phyloP scores from a whole-genome alignment of 768 basidiomycete genomes.

The Kwoniella heveanensis region DNA sequence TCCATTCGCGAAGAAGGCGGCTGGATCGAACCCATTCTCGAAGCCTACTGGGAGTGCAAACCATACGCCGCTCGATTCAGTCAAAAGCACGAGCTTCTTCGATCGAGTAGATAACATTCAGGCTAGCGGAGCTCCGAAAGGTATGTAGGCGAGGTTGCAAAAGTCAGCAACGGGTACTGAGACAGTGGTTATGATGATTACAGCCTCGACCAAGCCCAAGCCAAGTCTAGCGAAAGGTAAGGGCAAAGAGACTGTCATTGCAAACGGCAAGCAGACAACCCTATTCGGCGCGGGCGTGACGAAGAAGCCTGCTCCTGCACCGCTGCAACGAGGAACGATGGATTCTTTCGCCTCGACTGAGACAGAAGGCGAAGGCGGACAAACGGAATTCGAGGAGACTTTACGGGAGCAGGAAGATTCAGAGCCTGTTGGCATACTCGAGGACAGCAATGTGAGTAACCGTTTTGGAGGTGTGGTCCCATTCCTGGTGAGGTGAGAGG shows the following conservation, averaged over 20 bases:
- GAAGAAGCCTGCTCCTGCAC: constrained; percentile 23
- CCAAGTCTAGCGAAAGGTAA: constrained; percentile 9
- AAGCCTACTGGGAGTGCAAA: constrained; percentile 36
- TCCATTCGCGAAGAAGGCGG: constrained; percentile 51
- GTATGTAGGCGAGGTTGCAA: constrained; percentile 17
- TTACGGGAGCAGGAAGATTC: constrained; percentile 24
- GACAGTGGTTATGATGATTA: no score
- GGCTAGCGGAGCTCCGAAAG: constrained; percentile 31
- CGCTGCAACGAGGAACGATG: constrained; percentile 6
- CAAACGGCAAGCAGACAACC: constrained; percentile 46
- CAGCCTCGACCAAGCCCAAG: constrained; percentile 19
- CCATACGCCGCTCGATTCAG: constrained; percentile 35
- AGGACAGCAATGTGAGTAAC: constrained; percentile 33
- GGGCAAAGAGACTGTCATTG: constrained; percentile 13
- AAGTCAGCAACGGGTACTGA: no score
- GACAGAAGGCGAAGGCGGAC: constrained; percentile 12
- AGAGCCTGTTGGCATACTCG: constrained; percentile 27
- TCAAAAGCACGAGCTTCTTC: constrained; percentile 55
- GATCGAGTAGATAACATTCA: constrained; percentile 54
- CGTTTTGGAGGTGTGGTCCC: no score
- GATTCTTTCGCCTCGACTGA: constrained; percentile 29
- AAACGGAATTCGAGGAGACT: constrained; percentile 16
- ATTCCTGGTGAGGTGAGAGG: no score
- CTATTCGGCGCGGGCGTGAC: constrained; percentile 31
- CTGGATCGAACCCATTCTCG: constrained; percentile 53